A percentile compares a stretch with the other conserved stretches of the same genome.
Conservation (phyloP, 2,329 filamentous ascomycete genomes). For the Proliferodiscus dingleyae region DNA sequence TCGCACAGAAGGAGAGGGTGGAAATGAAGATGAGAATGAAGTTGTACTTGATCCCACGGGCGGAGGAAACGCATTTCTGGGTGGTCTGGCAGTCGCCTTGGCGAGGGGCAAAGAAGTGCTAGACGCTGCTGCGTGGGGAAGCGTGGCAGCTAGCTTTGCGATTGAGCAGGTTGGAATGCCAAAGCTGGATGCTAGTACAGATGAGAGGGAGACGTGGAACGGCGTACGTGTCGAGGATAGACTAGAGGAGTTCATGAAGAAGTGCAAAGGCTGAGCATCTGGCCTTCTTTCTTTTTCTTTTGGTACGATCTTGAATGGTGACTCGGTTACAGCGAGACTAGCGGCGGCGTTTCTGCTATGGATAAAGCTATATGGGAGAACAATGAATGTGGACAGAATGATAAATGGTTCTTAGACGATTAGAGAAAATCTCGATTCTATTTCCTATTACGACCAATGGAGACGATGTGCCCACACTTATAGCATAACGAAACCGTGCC, state of each 20-base stretch:
- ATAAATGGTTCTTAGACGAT: neutral
- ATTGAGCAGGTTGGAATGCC: conserved; percentile 94
- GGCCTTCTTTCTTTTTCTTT: no score
- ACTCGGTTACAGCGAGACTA: no score
- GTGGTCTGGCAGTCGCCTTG: conserved; percentile 53
- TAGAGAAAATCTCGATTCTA: no score
- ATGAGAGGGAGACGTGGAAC: conserved; percentile 57
- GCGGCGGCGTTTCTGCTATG: neutral
- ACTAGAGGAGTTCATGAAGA: conserved; percentile 42
- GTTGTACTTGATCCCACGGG: conserved; percentile 85
- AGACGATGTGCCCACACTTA: neutral
- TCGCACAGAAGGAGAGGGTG: neutral
- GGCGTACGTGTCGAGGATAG: conserved; percentile 48
- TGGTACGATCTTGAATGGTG: no score
- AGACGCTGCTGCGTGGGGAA: conserved; percentile 73
- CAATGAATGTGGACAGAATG: neutral
- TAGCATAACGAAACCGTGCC: no score
- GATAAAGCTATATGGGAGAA: neutral
- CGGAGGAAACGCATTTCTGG: conserved; percentile 85
- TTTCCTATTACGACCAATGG: neutral
- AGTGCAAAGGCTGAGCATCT: neutral
- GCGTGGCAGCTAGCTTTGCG: conserved; percentile 81
- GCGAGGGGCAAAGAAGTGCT: conserved; percentile 56
- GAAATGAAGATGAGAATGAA: neutral
- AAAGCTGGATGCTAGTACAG: conserved; percentile 39